phyloP scores from a whole-genome alignment of 106 monocot species.

The Dioscorea zingiberensis region DNA sequence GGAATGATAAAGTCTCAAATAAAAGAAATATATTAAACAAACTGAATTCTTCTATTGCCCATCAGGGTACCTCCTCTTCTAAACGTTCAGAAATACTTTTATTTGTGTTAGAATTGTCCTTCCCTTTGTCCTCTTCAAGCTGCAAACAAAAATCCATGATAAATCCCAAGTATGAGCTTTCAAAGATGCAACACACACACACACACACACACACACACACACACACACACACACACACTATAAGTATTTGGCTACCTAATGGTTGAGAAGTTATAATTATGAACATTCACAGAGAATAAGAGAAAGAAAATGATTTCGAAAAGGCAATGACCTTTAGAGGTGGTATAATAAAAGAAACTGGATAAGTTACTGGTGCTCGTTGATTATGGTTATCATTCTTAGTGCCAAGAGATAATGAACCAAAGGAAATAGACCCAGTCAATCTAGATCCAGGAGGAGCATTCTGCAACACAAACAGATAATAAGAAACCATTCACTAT shows the following conservation, averaged over 20 bases:
- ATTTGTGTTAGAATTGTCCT: slow-evolving; percentile 19
- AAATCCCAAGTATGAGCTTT: not conserved
- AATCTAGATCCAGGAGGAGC: slow-evolving; percentile 62
- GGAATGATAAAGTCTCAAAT: too few species aligned
- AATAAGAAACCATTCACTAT: slow-evolving; percentile 5
- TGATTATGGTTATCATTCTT: slow-evolving; percentile 46
- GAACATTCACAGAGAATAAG: not conserved
- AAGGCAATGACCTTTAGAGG: slow-evolving; percentile 50
- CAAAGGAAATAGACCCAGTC: slow-evolving; percentile 80
- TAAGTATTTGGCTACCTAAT: too few species aligned
- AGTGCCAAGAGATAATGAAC: slow-evolving; percentile 35
- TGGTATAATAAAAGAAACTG: slow-evolving; percentile 69
- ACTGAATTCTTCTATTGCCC: too few species aligned
- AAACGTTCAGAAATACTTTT: slow-evolving; percentile 62
- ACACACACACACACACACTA: too few species aligned
- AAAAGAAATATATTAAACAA: too few species aligned
- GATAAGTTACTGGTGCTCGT: slow-evolving; percentile 41
- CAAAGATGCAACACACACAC: not conserved
- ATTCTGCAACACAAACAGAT: slow-evolving; percentile 47
- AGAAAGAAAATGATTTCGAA: not conserved
- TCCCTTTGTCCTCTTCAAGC: slow-evolving; percentile 62
- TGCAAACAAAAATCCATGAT: slow-evolving; percentile 20
- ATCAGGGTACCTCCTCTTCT: slow-evolving; percentile 62
- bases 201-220: too few species aligned
- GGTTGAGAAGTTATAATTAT: too few species aligned